phyloP scores from a whole-genome alignment of 768 basidiomycete genomes.

The Lenzites betulinus region DNA sequence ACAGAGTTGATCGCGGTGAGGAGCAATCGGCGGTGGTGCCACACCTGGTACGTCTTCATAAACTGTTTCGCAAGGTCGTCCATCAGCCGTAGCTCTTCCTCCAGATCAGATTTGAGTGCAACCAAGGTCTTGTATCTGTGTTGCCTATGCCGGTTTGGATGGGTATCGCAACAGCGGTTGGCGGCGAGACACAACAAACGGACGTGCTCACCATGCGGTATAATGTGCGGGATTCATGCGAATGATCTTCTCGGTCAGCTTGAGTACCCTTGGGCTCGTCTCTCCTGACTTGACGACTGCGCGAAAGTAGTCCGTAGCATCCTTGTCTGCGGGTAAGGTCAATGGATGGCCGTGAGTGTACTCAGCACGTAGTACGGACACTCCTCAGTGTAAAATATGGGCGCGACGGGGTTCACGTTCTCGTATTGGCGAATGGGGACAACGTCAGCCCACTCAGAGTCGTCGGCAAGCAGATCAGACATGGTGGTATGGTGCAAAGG shows the following conservation, averaged over 20 bases:
- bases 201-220: slow-evolving; percentile 78
- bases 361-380: slow-evolving; percentile 45
- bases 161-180: not conserved
- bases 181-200: not conserved
- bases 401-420: slow-evolving; percentile 74
- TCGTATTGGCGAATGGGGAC: slow-evolving; percentile 82
- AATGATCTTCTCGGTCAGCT: slow-evolving; percentile 88
- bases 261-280: slow-evolving; percentile 77
- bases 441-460: slow-evolving; percentile 80
- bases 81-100: slow-evolving; percentile 81
- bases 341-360: slow-evolving; percentile 11
- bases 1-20: slow-evolving; percentile 50
- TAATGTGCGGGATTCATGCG: slow-evolving; percentile 95
- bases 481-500: slow-evolving; percentile 12
- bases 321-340: slow-evolving; percentile 62
- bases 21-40: slow-evolving; percentile 88
- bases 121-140: slow-evolving; percentile 90
- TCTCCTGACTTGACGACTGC: slow-evolving; percentile 78
- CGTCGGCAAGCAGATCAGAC: slow-evolving; percentile 54
- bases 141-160: slow-evolving; percentile 60
- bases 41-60: slow-evolving; percentile 97
- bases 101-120: slow-evolving; percentile 63
- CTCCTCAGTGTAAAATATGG: slow-evolving; percentile 87
- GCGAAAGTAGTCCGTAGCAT: slow-evolving; percentile 92
- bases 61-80: slow-evolving; percentile 81